These are phyloP conservation scores for Ogataea neopini DNA, from an alignment of 805 yeast genomes.

Conservation along the genomic window DNA sequence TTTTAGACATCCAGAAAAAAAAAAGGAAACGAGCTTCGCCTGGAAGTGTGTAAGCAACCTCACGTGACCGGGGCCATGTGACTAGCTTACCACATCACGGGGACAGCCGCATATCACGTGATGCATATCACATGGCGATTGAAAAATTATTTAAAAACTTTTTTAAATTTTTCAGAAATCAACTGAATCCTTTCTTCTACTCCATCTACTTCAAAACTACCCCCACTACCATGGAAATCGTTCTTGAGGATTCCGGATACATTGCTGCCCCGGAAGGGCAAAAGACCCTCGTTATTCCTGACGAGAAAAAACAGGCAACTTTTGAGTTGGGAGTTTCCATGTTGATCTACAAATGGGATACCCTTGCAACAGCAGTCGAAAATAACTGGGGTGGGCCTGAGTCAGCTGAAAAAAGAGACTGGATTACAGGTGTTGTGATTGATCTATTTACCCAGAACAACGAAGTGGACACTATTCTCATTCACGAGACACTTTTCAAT, in stretches of 20 bases:
- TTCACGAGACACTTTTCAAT: slow-evolving; percentile 82
- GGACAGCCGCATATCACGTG: too few species aligned
- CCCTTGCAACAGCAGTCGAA: slow-evolving; percentile 82
- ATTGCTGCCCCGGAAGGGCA: slow-evolving; percentile 28
- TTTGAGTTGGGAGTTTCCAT: slow-evolving; percentile 93
- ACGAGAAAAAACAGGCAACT: slow-evolving; percentile 73
- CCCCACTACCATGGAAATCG: slow-evolving; percentile 23
- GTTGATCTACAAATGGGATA: slow-evolving; percentile 91
- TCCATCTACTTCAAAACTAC: neutral
- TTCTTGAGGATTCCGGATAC: slow-evolving; percentile 37
- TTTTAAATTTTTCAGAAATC: too few species aligned
- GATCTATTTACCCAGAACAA: slow-evolving; percentile 68
- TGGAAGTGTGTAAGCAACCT: neutral
- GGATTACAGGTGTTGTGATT: slow-evolving; percentile 82
- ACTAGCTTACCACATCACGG: too few species aligned
- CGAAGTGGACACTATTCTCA: slow-evolving; percentile 70
- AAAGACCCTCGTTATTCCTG: slow-evolving; percentile 32
- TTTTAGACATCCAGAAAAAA: neutral
- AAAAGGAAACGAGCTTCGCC: neutral
- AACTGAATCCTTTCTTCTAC: neutral
- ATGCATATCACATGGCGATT: neutral
- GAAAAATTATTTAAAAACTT: neutral
- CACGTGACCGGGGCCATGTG: too few species aligned
- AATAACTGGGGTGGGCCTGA: slow-evolving; percentile 96
- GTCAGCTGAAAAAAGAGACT: slow-evolving; percentile 88